Base-by-base conservation (phyloP, 331 rosid genomes). In the Stylosanthes scabra region DNA sequence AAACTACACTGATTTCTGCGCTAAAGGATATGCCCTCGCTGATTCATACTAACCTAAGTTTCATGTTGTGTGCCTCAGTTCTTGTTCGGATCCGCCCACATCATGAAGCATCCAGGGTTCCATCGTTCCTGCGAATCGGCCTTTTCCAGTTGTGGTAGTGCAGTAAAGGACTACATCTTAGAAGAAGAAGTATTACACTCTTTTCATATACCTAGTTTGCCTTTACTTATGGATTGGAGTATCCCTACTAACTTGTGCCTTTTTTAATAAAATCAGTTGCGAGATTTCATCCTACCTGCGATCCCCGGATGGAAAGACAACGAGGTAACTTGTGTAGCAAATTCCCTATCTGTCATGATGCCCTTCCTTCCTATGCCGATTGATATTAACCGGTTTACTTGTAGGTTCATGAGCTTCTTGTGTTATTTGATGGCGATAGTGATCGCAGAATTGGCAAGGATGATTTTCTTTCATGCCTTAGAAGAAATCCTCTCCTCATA, bases 401-500 rank as follows among this genome's bases (percentile, higher is more conserved):
- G 82, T 86, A 93, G 98, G 88, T 74, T n/a, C 86, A 74, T 59
- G 74, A 68, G 63, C 78, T 93, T 70, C 87, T 85, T 46, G 40
- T 50, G 77, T 66, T 90, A 57, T 88, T 88, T 67, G 96, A 90
- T 63, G n/a, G 66, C 0, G 77, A 90, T 72, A 46, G 49, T 1
- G 91, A 95, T 15, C 96, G 89, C 42, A 88, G 69, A 78, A 78
- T 92, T 58, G 81, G 84, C 82, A 84, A 84, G 86, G 88, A 82
- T 25, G 96, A 88, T 37, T 88, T 92, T 72, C 68, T 74, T 39
- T 47, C 86, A 37, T 87, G 92, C 76, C 81, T 95, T 20, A 84
- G 81, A 82, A 77, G 25, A 77, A 90, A 90, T 63, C 99, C 99
- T 50, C 86, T 95, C 81, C 83, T 95, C 62, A 79, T 88, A 42